These are phyloP conservation scores for Xylogone sp. DNA, from an alignment of 2,329 filamentous ascomycete genomes.

Conservation along the genomic window DNA sequence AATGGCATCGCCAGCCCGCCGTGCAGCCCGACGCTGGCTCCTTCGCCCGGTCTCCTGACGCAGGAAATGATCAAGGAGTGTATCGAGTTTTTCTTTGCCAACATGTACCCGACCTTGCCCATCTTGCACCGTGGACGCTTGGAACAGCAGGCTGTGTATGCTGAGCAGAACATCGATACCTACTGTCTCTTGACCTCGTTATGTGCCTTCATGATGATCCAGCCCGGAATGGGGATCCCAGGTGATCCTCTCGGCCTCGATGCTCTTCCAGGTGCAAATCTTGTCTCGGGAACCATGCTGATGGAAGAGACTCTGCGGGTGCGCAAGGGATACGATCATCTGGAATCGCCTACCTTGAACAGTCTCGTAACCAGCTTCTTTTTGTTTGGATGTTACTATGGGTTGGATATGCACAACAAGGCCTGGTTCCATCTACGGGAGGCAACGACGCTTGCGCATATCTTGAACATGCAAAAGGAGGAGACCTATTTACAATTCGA, in stretches of 20 bases:
- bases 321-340: slow-evolving; percentile 58
- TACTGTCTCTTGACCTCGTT: slow-evolving; percentile 64
- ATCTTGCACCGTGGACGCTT: slow-evolving; percentile 56
- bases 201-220: slow-evolving; percentile 65
- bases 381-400: slow-evolving; percentile 69
- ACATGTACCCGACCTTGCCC: slow-evolving; percentile 62
- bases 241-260: slow-evolving; percentile 54
- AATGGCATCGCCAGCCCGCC: slow-evolving; percentile 50
- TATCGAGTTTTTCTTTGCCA: slow-evolving; percentile 64
- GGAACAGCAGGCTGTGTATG: slow-evolving; percentile 54
- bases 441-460: slow-evolving; percentile 65
- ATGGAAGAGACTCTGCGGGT: slow-evolving; percentile 66
- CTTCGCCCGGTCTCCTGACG: slow-evolving; percentile 58
- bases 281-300: slow-evolving; percentile 62
- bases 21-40: slow-evolving; percentile 43
- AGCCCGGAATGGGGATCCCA: slow-evolving; percentile 63
- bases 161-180: slow-evolving; percentile 58
- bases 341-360: slow-evolving; percentile 52
- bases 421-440: slow-evolving; percentile 80
- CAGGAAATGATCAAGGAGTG: slow-evolving; percentile 62
- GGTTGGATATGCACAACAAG: slow-evolving; percentile 67
- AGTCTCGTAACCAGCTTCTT: slow-evolving; percentile 74
- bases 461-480: slow-evolving; percentile 58
- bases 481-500: slow-evolving; percentile 58
- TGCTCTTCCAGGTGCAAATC: slow-evolving; percentile 44